Evolutionary conservation across 2,329 filamentous ascomycete genomes (phyloP), one percentile per base, ranked within the genome.

Genomic region (Penicillium sp.): DNA sequence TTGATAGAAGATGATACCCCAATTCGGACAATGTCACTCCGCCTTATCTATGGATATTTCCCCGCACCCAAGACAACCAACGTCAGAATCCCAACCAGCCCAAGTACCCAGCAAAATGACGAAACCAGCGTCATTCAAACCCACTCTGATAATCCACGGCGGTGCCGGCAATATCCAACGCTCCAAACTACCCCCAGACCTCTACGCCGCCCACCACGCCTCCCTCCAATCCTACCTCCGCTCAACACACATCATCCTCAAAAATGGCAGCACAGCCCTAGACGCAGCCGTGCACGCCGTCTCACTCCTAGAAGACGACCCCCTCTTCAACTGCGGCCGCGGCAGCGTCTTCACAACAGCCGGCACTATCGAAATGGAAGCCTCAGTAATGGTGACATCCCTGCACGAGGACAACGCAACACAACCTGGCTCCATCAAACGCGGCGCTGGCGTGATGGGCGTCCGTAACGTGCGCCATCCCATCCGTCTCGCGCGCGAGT

Each of bases 331-430:
- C 75, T 86, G 86, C 54, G 91, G 86, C 8, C 86, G 86, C 65
- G 92, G 92, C 50, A 89, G 91, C 48, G 91, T 96, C 21, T 96
- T 95, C 72, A 96, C 90, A 0, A 84, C 86, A 48, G 86, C 88
- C 61, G 92, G 91, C 18, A 82, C 86, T 59, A 91, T 92, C 70
- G 89, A 96, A 75, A 85, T 96, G 58, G 91, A 96, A 74, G 89
- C 90, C 1, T 89, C 86, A 9, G 83, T 96, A 49, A 96, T 96
- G 91, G 88, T 95, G 0, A 89, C 87, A 2, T 71, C 69, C 1
- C 54, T 73, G 1, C 57, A 58, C 6, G 39, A 44, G 1, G 29
- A 38, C 39, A 50, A 59, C 7, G 8, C 37, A 34, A 50, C 52
- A 7, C 44, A 50, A 1, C 58, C 60, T 2, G 54, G 87, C 0